These are phyloP conservation scores for Fusarium sp. DNA, from an alignment of 2,329 filamentous ascomycete species.

Conservation along the genomic window DNA sequence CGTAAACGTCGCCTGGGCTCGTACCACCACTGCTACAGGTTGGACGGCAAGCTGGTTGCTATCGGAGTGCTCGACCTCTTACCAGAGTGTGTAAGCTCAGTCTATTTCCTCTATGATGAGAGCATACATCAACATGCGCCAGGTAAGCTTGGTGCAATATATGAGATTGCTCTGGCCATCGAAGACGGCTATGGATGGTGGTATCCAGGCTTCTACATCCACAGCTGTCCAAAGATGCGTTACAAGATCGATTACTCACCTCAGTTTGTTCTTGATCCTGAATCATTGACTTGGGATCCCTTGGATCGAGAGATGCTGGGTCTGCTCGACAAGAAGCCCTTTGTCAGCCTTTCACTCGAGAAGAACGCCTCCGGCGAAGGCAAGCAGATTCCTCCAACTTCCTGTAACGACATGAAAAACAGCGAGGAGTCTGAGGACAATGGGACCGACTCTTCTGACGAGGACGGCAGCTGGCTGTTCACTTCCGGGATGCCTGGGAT, in stretches of 20 bases:
- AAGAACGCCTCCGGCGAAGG: constrained; percentile 3
- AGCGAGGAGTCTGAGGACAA: constrained; percentile 10
- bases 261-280: constrained; percentile 79
- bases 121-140: constrained; percentile 77
- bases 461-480: constrained; percentile 60
- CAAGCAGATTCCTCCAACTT: background rate
- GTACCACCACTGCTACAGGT: constrained; percentile 84
- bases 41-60: constrained; percentile 81
- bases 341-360: constrained; percentile 62
- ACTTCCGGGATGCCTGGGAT: constrained; percentile 76
- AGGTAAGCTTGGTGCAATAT: constrained; percentile 80
- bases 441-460: constrained; percentile 17
- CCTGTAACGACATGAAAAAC: background rate
- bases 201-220: constrained; percentile 87
- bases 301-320: constrained; percentile 65
- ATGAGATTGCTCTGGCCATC: constrained; percentile 77
- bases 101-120: constrained; percentile 86
- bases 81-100: constrained; percentile 81
- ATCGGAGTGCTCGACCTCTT: constrained; percentile 82
- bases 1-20: constrained; percentile 72
- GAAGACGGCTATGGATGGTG: constrained; percentile 80
- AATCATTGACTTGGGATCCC: constrained; percentile 71
- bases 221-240: constrained; percentile 83
- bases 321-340: constrained; percentile 67
- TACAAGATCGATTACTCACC: constrained; percentile 86